Base-by-base conservation (phyloP, 495 filamentous ascomycete species). In the Penicillium ucsense region DNA sequence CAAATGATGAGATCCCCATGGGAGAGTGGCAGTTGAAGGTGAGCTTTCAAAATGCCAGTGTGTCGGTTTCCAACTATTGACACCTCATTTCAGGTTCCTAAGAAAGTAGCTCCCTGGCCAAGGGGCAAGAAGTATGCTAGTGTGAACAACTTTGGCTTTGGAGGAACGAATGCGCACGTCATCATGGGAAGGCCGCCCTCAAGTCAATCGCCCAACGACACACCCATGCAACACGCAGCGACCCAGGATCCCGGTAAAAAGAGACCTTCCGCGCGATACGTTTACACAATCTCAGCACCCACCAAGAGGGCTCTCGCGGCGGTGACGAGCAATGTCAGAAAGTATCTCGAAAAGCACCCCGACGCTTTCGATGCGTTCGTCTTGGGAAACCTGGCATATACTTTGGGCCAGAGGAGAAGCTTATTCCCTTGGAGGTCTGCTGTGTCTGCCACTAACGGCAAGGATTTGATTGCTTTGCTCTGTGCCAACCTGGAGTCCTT, bases 151-250 rank as follows among this genome's bases (percentile, higher is more conserved):
- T 65, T 61, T 37, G 69, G 69, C 4, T 56, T 61, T 12, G 65
- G 65, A 34, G 65, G 63, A 8, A 50, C 53, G 4, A 68, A 68
- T 42, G 65, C 55, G 9, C 64, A 67, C 45, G 56, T 62, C 4
- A 52, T 68, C 30, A 43, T 43, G 41, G 41, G 30, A 10, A 43
- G 34, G n/a, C 30, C 41, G 27, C 41, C 41, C 6, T 3, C 5
- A 8, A 3, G 31, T 34, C 31, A 20, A 43, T 5, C 41, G 6
- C n/a, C 31, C 3, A 43, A 43, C n/a, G 41, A 43, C 6, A 20
- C 31, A 61, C 7, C 54, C 57, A 27, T 40, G 39, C 31, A 33
- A 45, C 8, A 12, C 29, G 4, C 27, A 11, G 28, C 12, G n/a
- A n/a, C 12, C 12, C 8, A 30, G 7, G 35, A 34, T 30, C 37